Evolutionary conservation across 352 stramenopile species (phyloP).

Genomic region (Saprolegnia diclina): DNA sequence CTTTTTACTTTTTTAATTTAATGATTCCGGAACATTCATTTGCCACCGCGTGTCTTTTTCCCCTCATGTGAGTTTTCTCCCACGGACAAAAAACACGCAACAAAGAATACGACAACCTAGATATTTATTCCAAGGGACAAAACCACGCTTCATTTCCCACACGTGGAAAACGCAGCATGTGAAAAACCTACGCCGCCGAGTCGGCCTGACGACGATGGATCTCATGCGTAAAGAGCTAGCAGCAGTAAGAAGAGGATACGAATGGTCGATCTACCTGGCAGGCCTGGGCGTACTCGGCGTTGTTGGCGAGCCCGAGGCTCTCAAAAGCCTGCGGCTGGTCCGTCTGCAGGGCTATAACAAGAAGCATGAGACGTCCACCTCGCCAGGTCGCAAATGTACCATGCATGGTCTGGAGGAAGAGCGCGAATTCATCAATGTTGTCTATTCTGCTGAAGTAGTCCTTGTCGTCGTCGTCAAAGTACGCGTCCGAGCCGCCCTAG

Average conservation of each 20-base stretch:
- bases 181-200: no score
- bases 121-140: not conserved
- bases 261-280: slow-evolving; percentile 24
- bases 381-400: not conserved
- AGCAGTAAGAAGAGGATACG: not conserved
- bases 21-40: not conserved
- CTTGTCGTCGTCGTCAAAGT: slow-evolving; percentile 87
- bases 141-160: not conserved
- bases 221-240: slow-evolving; percentile 20
- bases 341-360: slow-evolving; percentile 8
- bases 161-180: no score
- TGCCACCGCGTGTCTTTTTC: not conserved
- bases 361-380: not conserved
- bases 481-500: slow-evolving; percentile 54
- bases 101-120: not conserved
- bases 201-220: slow-evolving; percentile 17
- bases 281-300: slow-evolving; percentile 7
- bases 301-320: slow-evolving; percentile 12
- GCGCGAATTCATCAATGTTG: slow-evolving; percentile 89
- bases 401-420: slow-evolving; percentile 87
- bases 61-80: not conserved
- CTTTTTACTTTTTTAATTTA: not conserved
- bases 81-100: not conserved
- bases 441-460: slow-evolving; percentile 91
- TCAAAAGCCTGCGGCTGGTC: slow-evolving; percentile 16